Conservation (phyloP, 1,284 basidiomycete genomes). For the Tremellales sp. region DNA sequence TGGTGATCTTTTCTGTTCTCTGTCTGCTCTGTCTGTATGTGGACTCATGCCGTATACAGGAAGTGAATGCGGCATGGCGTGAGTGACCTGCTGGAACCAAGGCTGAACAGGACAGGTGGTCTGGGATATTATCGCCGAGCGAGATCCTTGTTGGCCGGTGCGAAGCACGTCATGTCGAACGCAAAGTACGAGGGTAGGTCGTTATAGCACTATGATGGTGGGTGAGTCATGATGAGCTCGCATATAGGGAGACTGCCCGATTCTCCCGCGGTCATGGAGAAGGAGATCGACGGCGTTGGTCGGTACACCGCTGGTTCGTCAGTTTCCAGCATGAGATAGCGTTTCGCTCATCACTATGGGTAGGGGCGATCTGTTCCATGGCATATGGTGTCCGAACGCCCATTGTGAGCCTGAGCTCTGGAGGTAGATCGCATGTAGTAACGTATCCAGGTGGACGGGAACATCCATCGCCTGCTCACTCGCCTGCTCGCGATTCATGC, state of each 20-base stretch:
- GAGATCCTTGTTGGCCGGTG: slow-evolving; percentile 68
- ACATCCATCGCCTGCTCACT: slow-evolving; percentile 77
- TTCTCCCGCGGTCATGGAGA: slow-evolving; percentile 75
- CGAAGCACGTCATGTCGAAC: slow-evolving; percentile 68
- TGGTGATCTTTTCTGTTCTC: not conserved
- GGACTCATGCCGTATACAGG: slow-evolving; percentile 14
- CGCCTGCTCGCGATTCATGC: slow-evolving; percentile 77
- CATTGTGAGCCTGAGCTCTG: slow-evolving; percentile 59
- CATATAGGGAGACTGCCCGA: slow-evolving; percentile 60
- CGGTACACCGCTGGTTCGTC: slow-evolving; percentile 65
- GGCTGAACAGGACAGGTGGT: slow-evolving; percentile 43
- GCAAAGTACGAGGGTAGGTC: slow-evolving; percentile 49
- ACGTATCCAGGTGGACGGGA: slow-evolving; percentile 72
- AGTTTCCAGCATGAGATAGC: not conserved
- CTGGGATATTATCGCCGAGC: slow-evolving; percentile 90
- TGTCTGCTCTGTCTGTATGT: not conserved
- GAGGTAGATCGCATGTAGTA: not conserved
- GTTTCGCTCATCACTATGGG: slow-evolving; percentile 29
- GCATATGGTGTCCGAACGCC: slow-evolving; percentile 79
- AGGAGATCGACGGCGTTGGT: slow-evolving; percentile 82
- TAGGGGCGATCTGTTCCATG: slow-evolving; percentile 84
- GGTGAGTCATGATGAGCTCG: not conserved
- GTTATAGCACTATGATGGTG: not conserved
- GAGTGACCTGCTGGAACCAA: slow-evolving; percentile 1
- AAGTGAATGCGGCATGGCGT: slow-evolving; percentile 81